Evolutionary conservation across 768 basidiomycete species (phyloP).

Genomic region (Boletus sp.): DNA sequence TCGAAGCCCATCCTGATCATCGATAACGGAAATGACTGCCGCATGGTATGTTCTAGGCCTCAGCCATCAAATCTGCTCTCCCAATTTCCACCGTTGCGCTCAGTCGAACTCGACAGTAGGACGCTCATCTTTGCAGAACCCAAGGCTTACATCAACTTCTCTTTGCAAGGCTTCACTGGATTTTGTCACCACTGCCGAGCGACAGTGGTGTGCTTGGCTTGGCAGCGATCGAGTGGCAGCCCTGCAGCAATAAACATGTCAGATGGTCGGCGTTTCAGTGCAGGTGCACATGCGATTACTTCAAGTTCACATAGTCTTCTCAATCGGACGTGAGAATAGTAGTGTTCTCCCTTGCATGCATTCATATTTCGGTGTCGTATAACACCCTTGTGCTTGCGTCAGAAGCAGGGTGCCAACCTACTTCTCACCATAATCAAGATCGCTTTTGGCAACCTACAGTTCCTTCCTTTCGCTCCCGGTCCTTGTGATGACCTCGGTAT

Average conservation of each 20-base stretch:
- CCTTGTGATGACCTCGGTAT: background rate
- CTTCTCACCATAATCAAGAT: background rate
- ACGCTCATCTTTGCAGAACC: background rate
- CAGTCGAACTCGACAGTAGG: background rate
- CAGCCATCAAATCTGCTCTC: background rate
- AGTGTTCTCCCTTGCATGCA: background rate
- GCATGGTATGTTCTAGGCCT: slow-evolving; percentile 8
- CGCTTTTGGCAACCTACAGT: background rate
- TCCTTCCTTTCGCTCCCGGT: background rate
- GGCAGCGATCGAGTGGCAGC: background rate
- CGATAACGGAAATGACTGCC: slow-evolving; percentile 29
- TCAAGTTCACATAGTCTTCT: background rate
- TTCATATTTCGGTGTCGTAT: background rate
- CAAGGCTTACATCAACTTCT: background rate
- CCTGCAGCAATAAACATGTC: background rate
- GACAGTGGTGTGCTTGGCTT: background rate
- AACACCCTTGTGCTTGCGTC: background rate
- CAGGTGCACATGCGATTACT: background rate
- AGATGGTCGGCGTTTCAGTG: background rate
- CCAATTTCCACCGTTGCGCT: background rate
- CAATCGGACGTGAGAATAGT: background rate
- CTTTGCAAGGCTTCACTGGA: background rate
- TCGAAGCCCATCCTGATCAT: background rate
- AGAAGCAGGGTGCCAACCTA: background rate
- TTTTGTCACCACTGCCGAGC: background rate